Conservation (phyloP, 2,329 filamentous ascomycete genomes). For the Dryadomyces sulphureus region DNA sequence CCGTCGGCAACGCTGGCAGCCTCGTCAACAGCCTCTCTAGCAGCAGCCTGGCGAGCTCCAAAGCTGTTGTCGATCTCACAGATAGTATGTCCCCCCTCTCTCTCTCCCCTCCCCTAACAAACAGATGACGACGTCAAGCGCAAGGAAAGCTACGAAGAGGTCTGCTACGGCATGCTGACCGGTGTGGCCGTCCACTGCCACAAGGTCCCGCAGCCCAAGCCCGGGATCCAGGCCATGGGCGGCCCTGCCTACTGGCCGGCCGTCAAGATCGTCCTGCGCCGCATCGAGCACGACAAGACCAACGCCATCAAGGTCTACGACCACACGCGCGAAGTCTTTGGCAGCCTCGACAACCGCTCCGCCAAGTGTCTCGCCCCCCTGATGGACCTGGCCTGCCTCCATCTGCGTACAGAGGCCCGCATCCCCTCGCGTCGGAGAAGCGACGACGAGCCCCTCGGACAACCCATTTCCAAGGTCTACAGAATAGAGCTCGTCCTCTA, state of each 20-base stretch:
- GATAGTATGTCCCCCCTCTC: constrained; percentile 20
- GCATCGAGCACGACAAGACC: constrained; percentile 37
- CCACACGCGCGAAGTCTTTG: constrained; percentile 55
- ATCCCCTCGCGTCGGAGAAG: constrained; percentile 52
- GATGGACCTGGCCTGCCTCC: constrained; percentile 49
- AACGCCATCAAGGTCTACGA: constrained; percentile 61
- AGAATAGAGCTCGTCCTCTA: constrained; percentile 64
- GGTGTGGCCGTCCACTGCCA: constrained; percentile 51
- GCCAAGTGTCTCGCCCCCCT: constrained; percentile 56
- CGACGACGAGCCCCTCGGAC: constrained; percentile 48
- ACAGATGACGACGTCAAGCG: constrained; percentile 24
- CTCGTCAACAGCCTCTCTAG: constrained; percentile 27
- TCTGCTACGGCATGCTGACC: constrained; percentile 70
- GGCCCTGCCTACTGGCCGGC: constrained; percentile 50
- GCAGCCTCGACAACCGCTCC: constrained; percentile 54
- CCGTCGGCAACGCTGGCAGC: constrained; percentile 32
- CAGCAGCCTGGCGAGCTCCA: constrained; percentile 27
- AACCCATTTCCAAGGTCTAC: constrained; percentile 44
- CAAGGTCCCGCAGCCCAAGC: constrained; percentile 53
- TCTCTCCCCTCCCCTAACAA: not conserved
- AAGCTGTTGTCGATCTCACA: constrained; percentile 37
- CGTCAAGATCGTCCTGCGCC: constrained; percentile 57
- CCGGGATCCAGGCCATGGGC: constrained; percentile 43
- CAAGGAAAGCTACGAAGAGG: constrained; percentile 47
- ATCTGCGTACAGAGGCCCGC: constrained; percentile 57